Evolutionary conservation across 2,329 filamentous ascomycete genomes (phyloP).

Genomic region (Pseudogymnoascus sp.): DNA sequence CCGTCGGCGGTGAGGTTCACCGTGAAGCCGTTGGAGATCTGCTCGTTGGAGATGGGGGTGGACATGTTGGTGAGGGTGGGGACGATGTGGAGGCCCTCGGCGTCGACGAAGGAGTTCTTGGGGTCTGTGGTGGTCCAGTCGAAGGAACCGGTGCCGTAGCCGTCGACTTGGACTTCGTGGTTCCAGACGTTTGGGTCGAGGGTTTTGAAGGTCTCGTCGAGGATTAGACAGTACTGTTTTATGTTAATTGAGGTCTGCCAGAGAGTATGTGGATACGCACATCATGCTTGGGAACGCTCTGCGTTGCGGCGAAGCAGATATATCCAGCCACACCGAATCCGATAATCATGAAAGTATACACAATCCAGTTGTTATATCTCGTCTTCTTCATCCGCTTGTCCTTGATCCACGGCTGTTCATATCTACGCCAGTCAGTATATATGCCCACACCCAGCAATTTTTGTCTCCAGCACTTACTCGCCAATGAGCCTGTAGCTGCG

Average conservation of each 20-base stretch:
- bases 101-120: constrained; percentile 39
- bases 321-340: constrained; percentile 29
- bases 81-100: constrained; percentile 44
- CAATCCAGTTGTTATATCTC: constrained; percentile 30
- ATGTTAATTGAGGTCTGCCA: neutral
- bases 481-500: constrained; percentile 29
- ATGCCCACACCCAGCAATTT: neutral
- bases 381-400: constrained; percentile 28
- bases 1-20: constrained; percentile 37
- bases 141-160: constrained; percentile 38
- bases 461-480: constrained; percentile 12
- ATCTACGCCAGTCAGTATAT: constrained; percentile 10
- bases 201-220: constrained; percentile 40
- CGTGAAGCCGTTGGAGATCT: constrained; percentile 33
- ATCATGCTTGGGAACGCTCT: neutral
- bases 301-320: constrained; percentile 26
- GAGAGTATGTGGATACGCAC: neutral
- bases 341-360: constrained; percentile 26
- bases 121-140: constrained; percentile 45
- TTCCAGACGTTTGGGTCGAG: constrained; percentile 39
- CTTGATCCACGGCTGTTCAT: constrained; percentile 33
- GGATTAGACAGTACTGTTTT: constrained; percentile 39
- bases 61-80: constrained; percentile 40
- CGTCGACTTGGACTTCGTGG: constrained; percentile 38
- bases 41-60: constrained; percentile 31